phyloP scores from a whole-genome alignment of 2,329 filamentous ascomycete genomes.

The Aureobasidium namibiae region DNA sequence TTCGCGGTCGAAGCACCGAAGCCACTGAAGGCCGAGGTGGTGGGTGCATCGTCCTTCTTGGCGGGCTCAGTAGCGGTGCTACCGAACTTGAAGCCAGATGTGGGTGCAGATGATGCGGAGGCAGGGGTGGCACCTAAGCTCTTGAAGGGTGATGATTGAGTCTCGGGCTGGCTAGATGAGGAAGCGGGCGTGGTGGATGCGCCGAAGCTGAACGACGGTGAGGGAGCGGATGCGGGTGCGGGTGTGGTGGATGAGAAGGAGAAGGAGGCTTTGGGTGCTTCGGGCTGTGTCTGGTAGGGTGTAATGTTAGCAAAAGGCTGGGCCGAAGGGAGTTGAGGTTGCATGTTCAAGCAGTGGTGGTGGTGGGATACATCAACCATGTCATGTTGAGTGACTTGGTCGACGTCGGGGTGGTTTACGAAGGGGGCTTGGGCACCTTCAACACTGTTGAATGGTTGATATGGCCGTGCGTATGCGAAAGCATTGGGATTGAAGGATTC shows the following conservation, averaged over 20 bases:
- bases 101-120: neutral
- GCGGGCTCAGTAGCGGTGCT: neutral
- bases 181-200: neutral
- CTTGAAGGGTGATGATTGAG: constrained; percentile 4
- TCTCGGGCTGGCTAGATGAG: neutral
- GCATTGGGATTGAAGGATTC: neutral
- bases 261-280: neutral
- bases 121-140: neutral
- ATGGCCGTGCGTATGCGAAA: neutral
- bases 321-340: neutral
- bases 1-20: neutral
- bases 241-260: neutral
- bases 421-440: neutral
- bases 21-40: neutral
- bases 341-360: neutral
- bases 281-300: neutral
- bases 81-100: constrained; percentile 4
- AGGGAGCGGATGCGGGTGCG: neutral
- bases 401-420: neutral
- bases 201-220: constrained; percentile 1
- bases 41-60: neutral
- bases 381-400: neutral
- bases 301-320: neutral
- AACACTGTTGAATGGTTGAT: constrained; percentile 6
- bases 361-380: neutral